Evolutionary conservation across 306 rosid species (phyloP), one percentile per base, ranked within the genome.

Genomic region (Fragaria ananassa): DNA sequence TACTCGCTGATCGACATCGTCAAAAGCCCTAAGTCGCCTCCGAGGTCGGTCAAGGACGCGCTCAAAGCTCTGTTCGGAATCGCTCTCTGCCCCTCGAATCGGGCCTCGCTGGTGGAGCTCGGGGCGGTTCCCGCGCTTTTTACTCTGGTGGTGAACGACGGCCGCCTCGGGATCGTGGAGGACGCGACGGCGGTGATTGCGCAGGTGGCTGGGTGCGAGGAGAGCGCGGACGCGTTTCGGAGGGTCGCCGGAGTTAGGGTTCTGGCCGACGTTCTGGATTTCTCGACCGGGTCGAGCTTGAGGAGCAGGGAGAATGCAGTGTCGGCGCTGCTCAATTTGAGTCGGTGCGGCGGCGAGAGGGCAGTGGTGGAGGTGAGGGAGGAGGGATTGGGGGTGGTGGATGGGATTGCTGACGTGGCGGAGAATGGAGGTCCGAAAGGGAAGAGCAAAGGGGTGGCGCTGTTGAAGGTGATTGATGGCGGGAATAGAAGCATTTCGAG

Each of bases 161-260:
- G 90, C 5, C 75, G 91, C 58, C 79, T 83, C 0, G 99, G 99
- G 50, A 82, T 95, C 25, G 86, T 90, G 25, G 99, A 95, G 81
- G 99, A 95, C 21, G 87, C 96, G 0, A 88, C 99, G 29, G 99
- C 99, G 21, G 99, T 95, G 21, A 75, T 95, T 0, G 97, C 99
- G 5, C 99, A 95, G 84, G 83, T 95, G 5, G 97, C 97, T 2
- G 99, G 97, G 1, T 95, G 97, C 74, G 97, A 88, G 25, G 99
- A 95, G 70, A 88, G 97, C 74, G 91, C 68, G 2, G 87, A 85
- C 4, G 97, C 92, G 5, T 92, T 95, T 34, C 67, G 77, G 34
- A 83, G 73, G 78, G 88, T 81, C 0, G 81, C 92, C 0, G 97
- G 97, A 0, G 23, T 84, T 3, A 87, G 83, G 14, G 89, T 89